These are phyloP conservation scores for Gremmenia infestans DNA, from an alignment of 2,329 filamentous ascomycete genomes.

Conservation along the genomic window DNA sequence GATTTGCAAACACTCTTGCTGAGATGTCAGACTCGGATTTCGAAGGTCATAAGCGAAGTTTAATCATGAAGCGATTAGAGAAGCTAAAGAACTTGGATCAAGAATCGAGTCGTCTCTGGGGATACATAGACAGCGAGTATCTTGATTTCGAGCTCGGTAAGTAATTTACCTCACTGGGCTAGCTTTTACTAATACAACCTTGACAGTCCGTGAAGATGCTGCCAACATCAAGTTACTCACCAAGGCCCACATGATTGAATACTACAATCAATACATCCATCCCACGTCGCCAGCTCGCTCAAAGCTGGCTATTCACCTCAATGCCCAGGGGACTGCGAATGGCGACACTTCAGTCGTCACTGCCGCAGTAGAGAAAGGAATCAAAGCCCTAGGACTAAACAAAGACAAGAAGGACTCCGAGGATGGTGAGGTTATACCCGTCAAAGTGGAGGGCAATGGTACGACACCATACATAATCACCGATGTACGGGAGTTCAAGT, in stretches of 20 bases:
- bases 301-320: slow-evolving; percentile 80
- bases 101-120: slow-evolving; percentile 79
- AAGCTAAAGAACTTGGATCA: slow-evolving; percentile 88
- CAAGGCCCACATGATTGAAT: slow-evolving; percentile 74
- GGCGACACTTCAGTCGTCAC: slow-evolving; percentile 33
- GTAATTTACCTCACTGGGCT: slow-evolving; percentile 23
- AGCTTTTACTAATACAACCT: slow-evolving; percentile 3
- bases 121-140: slow-evolving; percentile 76
- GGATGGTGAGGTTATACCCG: slow-evolving; percentile 10
- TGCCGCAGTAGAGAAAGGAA: slow-evolving; percentile 36
- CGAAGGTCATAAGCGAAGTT: slow-evolving; percentile 82
- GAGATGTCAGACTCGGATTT: slow-evolving; percentile 81
- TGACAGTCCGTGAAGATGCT: slow-evolving; percentile 55
- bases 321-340: slow-evolving; percentile 61
- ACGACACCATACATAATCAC: slow-evolving; percentile 60
- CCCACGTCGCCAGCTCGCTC: slow-evolving; percentile 68
- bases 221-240: slow-evolving; percentile 67
- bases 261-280: slow-evolving; percentile 71
- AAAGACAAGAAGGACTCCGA: slow-evolving; percentile 27
- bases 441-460: slow-evolving; percentile 36
- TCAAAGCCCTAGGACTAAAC: slow-evolving; percentile 27
- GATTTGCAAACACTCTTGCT: slow-evolving; percentile 60
- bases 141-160: slow-evolving; percentile 85
- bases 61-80: slow-evolving; percentile 82
- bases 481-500: slow-evolving; percentile 78